These are phyloP conservation scores for Agrocybe pediades DNA, from an alignment of 768 basidiomycete species.

Conservation along the genomic window DNA sequence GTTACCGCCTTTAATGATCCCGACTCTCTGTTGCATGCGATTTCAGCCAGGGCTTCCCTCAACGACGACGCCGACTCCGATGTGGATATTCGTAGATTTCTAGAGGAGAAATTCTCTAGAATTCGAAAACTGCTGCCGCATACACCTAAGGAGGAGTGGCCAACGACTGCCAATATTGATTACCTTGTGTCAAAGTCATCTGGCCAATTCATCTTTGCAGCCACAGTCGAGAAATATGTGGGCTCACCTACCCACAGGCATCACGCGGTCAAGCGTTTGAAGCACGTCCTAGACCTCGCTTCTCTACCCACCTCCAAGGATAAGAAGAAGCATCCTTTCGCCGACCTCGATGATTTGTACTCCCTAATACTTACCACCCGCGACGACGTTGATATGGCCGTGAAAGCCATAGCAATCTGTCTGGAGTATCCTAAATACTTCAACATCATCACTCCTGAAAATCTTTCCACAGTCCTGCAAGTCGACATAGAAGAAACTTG, in stretches of 20 bases:
- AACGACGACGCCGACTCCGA: background rate
- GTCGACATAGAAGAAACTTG: background rate
- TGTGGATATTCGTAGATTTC: background rate
- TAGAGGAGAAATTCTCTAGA: background rate
- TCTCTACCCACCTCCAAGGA: background rate
- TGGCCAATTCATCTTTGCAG: constrained; percentile 4
- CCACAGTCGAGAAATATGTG: background rate
- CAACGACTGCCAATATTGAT: background rate
- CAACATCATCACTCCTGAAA: background rate
- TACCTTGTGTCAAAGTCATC: constrained; percentile 3
- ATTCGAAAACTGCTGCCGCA: background rate
- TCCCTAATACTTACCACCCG: background rate
- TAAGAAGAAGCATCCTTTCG: background rate
- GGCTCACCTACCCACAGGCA: background rate
- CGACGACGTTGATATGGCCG: background rate
- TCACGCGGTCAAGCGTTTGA: background rate
- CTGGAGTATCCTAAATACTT: constrained; percentile 1
- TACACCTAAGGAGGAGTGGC: background rate
- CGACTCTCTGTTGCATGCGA: background rate
- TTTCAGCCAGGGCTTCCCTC: background rate
- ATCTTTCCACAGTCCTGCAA: background rate
- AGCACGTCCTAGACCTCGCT: background rate
- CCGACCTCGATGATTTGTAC: background rate
- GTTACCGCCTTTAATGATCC: background rate
- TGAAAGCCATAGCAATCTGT: background rate